Base-by-base conservation (phyloP, 2,329 filamentous ascomycete genomes). In the Phialophora tarda region DNA sequence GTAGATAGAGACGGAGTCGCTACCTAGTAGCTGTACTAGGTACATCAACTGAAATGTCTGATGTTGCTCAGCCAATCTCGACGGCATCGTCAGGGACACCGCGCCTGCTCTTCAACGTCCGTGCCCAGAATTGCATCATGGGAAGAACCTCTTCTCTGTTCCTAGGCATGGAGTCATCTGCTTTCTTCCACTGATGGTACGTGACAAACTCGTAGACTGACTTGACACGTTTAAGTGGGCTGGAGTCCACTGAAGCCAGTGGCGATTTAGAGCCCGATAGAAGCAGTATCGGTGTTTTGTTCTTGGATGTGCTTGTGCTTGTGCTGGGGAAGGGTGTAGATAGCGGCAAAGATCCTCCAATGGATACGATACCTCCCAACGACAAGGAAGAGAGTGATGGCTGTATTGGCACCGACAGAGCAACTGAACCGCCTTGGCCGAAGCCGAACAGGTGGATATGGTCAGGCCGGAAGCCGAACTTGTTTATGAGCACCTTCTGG, bases 101-200 rank as follows among this genome's bases (percentile, higher is more conserved):
- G 61, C 78, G 75, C 64, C 77, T 75, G 74, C 80, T 82, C 64
- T 76, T 75, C 66, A 82, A 71, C 57, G 78, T 73, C 41, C 79
- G 73, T 24, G 78, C 80, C 71, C 82, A 85, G 76, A 89, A 97
- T 74, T 90, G 87, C 92, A 97, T 97, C 67, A 97, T 85, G 0
- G 93, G 93, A 73, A 93, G 75, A 85, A 96, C 93, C 82, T 98
- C 93, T 11, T 96, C 92, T 61, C 90, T 84, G 75, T 84, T 89
- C 54, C 83, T 82, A n/a, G 93, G 92, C 93, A 97, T 97, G 0
- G 85, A 85, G 77, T 96, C 92, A 5, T 89, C 91, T 2, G 77
- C 78, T 74, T 89, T 87, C 74, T 84, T 85, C 87, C 91, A 95
- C 73, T 86, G 86, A 63, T 88, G 88, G 69, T 89, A 83, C 76